These are phyloP conservation scores for Oryza glumipatula DNA, from an alignment of 176 grass and related monocot species.

Conservation along the genomic window DNA sequence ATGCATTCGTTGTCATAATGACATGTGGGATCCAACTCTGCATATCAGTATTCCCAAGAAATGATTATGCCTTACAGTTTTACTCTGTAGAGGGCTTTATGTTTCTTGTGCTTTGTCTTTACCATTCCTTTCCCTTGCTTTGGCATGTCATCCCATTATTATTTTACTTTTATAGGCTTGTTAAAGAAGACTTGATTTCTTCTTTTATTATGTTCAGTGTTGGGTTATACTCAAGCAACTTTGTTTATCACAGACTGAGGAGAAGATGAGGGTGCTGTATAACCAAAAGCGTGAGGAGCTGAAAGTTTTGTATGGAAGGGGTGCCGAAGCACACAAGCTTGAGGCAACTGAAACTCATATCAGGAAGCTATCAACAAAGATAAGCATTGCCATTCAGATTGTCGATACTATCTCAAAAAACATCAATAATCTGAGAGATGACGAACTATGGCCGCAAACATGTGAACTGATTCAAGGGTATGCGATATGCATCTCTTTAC, in stretches of 20 bases:
- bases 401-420: constrained; percentile 57
- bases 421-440: constrained; percentile 70
- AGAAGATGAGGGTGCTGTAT: constrained; percentile 60
- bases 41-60: background rate
- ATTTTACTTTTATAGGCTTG: background rate
- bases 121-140: background rate
- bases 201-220: constrained; percentile 2
- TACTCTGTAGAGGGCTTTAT: background rate
- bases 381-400: constrained; percentile 56
- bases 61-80: constrained; percentile 19
- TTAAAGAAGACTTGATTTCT: constrained; percentile 16
- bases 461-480: constrained; percentile 66
- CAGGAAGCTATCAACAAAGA: constrained; percentile 58
- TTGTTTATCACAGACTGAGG: constrained; percentile 52
- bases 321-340: constrained; percentile 57
- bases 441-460: constrained; percentile 69
- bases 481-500: constrained; percentile 33
- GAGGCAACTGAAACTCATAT: constrained; percentile 44
- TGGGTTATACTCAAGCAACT: constrained; percentile 26
- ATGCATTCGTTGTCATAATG: background rate
- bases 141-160: background rate
- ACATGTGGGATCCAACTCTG: background rate
- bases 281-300: constrained; percentile 39
- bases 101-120: background rate
- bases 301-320: constrained; percentile 28